These are phyloP conservation scores for Flaveria ramosissima DNA, from an alignment of 129 eudicot species.

Conservation along the genomic window DNA sequence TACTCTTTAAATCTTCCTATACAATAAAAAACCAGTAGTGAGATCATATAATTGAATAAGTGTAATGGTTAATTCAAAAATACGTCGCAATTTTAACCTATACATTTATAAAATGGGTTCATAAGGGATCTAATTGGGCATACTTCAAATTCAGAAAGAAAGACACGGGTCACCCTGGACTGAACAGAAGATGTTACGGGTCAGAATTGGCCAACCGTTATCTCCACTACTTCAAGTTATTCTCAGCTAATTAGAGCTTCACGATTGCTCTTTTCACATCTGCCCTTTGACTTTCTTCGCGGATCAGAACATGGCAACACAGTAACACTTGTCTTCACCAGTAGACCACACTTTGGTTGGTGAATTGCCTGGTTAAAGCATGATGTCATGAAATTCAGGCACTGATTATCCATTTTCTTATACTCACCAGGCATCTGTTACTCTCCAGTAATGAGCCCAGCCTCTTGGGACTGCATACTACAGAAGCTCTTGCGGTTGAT, in stretches of 20 bases:
- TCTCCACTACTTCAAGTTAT: too few relatives aligned
- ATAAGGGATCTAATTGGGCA: too few relatives aligned
- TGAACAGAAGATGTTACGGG: too few relatives aligned
- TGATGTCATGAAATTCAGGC: constrained; percentile 68
- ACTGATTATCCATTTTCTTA: constrained; percentile 56
- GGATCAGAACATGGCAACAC: constrained; percentile 68
- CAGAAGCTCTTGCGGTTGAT: constrained; percentile 46
- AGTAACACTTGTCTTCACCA: constrained; percentile 36
- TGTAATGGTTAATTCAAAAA: background rate
- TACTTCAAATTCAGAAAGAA: too few relatives aligned
- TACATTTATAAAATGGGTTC: too few relatives aligned
- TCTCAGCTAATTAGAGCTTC: too few relatives aligned
- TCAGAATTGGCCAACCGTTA: too few relatives aligned
- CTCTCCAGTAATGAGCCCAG: constrained; percentile 79
- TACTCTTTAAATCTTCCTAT: constrained; percentile 90
- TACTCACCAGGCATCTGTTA: constrained; percentile 60
- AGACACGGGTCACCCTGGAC: too few relatives aligned
- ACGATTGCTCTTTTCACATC: too few relatives aligned
- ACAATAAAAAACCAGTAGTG: constrained; percentile 8
- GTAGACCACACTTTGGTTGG: constrained; percentile 44
- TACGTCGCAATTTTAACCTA: too few relatives aligned
- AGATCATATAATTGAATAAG: background rate
- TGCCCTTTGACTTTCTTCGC: too few relatives aligned
- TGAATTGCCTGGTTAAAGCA: constrained; percentile 72
- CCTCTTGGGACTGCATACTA: constrained; percentile 22